phyloP scores from a whole-genome alignment of 306 rosid species.

The Clitoria ternatea region DNA sequence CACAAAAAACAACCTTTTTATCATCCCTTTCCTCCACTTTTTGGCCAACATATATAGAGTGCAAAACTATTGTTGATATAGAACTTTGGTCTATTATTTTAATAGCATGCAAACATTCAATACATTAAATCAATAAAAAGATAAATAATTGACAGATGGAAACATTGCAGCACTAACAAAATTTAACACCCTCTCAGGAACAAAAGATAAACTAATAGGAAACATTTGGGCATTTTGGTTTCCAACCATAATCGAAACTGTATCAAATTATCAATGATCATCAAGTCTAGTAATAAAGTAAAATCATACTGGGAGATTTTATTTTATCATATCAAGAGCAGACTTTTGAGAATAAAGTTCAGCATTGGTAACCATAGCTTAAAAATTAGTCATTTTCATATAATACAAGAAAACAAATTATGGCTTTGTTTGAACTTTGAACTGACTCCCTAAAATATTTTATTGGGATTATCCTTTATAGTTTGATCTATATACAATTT shows the following conservation, averaged over 20 bases:
- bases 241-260: background rate
- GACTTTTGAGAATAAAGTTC: background rate
- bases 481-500: background rate
- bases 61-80: background rate
- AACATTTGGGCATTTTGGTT: background rate
- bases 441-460: background rate
- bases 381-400: background rate
- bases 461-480: background rate
- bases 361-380: background rate
- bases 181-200: background rate
- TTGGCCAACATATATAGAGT: background rate
- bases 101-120: background rate
- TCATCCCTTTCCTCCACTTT: background rate
- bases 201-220: background rate
- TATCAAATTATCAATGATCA: background rate
- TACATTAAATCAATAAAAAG: background rate
- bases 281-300: background rate
- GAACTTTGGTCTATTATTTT: background rate
- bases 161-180: background rate
- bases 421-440: background rate
- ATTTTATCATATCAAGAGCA: constrained; percentile 1
- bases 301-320: background rate
- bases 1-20: background rate
- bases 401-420: background rate
- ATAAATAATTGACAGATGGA: background rate